Evolutionary conservation across 75 land plant species (phyloP).

Genomic region (Ceratopteris richardii): DNA sequence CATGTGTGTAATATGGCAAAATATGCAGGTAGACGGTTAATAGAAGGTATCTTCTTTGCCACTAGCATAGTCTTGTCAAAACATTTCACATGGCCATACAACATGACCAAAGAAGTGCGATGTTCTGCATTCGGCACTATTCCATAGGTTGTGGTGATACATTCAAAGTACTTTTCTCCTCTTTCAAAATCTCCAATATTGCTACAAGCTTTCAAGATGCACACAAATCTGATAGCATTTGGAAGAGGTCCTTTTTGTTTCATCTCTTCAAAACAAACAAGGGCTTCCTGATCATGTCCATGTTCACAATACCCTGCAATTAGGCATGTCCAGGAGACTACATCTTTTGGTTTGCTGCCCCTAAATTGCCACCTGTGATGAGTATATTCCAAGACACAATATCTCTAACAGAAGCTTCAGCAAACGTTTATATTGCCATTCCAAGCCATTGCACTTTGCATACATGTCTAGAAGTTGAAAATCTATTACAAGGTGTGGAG

Average conservation of each 20-base stretch:
- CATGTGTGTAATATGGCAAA: background rate
- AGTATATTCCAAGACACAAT: no score
- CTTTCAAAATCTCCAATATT: constrained; percentile 11
- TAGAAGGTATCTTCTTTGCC: constrained; percentile 11
- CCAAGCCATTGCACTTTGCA: no score
- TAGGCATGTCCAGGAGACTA: constrained; percentile 27
- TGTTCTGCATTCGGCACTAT: constrained; percentile 16
- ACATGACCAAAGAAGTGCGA: constrained; percentile 10
- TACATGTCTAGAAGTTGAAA: no score
- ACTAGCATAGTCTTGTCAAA: constrained; percentile 3
- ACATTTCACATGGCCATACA: constrained; percentile 8
- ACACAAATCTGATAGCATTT: background rate
- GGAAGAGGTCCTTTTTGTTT: background rate
- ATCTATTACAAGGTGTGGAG: no score
- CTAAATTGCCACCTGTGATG: no score
- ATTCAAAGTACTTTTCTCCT: constrained; percentile 7
- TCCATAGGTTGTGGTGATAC: constrained; percentile 6
- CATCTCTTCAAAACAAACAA: background rate
- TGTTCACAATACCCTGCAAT: constrained; percentile 21
- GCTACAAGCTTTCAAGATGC: constrained; percentile 5
- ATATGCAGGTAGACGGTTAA: background rate
- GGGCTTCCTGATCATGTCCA: background rate
- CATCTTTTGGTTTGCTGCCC: no score
- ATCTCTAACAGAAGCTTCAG: no score
- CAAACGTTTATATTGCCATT: no score